Evolutionary conservation across 345 rosid genomes (phyloP), one percentile per base, ranked within the genome.

Genomic region (Geranium rotundifolium): DNA sequence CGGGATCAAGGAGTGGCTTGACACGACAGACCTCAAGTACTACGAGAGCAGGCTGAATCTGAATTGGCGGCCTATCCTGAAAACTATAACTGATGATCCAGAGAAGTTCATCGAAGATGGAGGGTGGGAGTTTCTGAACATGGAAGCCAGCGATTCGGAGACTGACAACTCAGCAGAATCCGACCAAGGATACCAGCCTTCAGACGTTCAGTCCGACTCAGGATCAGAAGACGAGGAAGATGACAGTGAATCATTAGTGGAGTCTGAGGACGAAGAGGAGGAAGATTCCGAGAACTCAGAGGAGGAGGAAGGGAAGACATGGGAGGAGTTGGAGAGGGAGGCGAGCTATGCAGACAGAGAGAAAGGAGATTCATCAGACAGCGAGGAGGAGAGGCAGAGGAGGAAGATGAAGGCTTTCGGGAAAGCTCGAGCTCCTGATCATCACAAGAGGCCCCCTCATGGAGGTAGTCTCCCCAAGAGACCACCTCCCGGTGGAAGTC

Each of bases 251-350:
- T 89, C 95, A 4, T 57, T 87, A 63, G 95, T 88, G 39, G 95
- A 87, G 66, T 86, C 97, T 0, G 99, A 92, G 20, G 95, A 87
- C 4, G 99, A 90, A 0, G 97, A 83, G 29, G 97, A 87, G 54
- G 91, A 87, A 54, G 52, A 9, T 12, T 70, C 85, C 0, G 95
- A 81, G 66, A 90, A 89, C 17, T 78, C 85, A 0, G 96, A 87
- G 66, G 99, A 93, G 63, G 97, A 91, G 70, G 82, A 88, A 67
- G 99, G 99, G 5, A 87, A 83, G 81, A 93, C 96, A 31, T 93
- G 99, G 99, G 99, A 86, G 55, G 99, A 90, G 81, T 79, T 93
- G 65, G 97, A 93, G 80, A 83, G 96, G 73, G 99, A 93, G 74
- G 99, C 99, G 15, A 86, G 83, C 39, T 74, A 90, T 75, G 99